Percentiles rank a stretch among this genome's conserved stretches.
Conservation (phyloP, 805 yeast species). For the Suhomyces sp. region DNA sequence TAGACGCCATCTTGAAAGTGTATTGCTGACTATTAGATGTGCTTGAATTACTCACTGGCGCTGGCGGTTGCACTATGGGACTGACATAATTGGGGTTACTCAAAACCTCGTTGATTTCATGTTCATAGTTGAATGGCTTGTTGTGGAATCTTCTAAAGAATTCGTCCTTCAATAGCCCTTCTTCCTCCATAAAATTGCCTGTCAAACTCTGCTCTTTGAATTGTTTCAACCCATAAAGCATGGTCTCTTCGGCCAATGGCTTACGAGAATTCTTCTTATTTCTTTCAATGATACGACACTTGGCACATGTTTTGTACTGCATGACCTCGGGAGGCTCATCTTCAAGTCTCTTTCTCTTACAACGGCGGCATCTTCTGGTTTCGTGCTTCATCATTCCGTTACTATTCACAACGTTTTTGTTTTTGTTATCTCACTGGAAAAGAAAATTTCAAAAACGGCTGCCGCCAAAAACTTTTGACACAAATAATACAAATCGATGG, state of each 20-base stretch:
- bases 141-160: slow-evolving; percentile 15
- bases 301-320: slow-evolving; percentile 57
- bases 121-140: slow-evolving; percentile 14
- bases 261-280: slow-evolving; percentile 40
- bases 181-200: slow-evolving; percentile 33
- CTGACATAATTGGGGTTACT: slow-evolving; percentile 9
- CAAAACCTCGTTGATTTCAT: slow-evolving; percentile 11
- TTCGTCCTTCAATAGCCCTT: slow-evolving; percentile 21
- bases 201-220: slow-evolving; percentile 35
- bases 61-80: slow-evolving; percentile 6
- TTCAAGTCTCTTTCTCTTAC: slow-evolving; percentile 53
- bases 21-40: slow-evolving; percentile 8
- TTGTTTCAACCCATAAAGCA: slow-evolving; percentile 45
- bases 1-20: slow-evolving; percentile 7
- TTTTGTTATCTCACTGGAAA: background rate
- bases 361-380: slow-evolving; percentile 49
- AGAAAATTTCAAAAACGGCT: background rate
- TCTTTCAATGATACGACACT: slow-evolving; percentile 55
- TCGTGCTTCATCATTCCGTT: slow-evolving; percentile 14
- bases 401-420: background rate
- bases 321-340: slow-evolving; percentile 56
- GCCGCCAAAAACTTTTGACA: background rate
- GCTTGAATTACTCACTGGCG: slow-evolving; percentile 13
- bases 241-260: slow-evolving; percentile 46
- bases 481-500: background rate